phyloP scores from a whole-genome alignment of 2,329 filamentous ascomycete species.

The Fusarium sp. region DNA sequence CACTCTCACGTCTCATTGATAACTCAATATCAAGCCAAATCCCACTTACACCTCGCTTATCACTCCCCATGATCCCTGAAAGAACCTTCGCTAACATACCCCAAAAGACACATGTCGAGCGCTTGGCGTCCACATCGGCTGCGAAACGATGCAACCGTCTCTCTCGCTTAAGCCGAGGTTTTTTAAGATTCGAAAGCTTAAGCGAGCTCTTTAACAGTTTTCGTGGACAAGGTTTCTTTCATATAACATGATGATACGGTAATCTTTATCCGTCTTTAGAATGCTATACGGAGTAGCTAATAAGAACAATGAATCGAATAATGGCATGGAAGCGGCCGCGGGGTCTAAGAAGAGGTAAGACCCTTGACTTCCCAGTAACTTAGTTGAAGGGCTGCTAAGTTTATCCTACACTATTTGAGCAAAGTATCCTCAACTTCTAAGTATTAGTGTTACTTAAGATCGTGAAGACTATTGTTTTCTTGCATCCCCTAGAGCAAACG shows the following conservation, averaged over 20 bases:
- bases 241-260: slow-evolving; percentile 2
- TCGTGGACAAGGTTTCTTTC: slow-evolving; percentile 19
- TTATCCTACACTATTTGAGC: too few species aligned
- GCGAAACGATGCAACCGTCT: slow-evolving; percentile 43
- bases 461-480: too few species aligned
- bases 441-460: too few species aligned
- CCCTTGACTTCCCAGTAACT: fast-evolving
- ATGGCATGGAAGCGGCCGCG: not conserved
- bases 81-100: slow-evolving; percentile 12
- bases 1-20: not conserved
- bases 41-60: slow-evolving; percentile 30
- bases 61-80: slow-evolving; percentile 20
- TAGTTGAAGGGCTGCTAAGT: too few species aligned
- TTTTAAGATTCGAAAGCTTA: not conserved
- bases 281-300: not conserved
- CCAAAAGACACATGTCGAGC: not conserved
- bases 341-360: not conserved
- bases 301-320: not conserved
- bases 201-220: slow-evolving; percentile 17
- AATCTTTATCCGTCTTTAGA: not conserved
- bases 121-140: slow-evolving; percentile 40
- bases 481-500: too few species aligned
- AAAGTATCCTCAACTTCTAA: too few species aligned
- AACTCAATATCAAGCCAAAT: not conserved
- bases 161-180: slow-evolving; percentile 33